Conservation (phyloP, 257 asterid genomes). For the Rhazya stricta region DNA sequence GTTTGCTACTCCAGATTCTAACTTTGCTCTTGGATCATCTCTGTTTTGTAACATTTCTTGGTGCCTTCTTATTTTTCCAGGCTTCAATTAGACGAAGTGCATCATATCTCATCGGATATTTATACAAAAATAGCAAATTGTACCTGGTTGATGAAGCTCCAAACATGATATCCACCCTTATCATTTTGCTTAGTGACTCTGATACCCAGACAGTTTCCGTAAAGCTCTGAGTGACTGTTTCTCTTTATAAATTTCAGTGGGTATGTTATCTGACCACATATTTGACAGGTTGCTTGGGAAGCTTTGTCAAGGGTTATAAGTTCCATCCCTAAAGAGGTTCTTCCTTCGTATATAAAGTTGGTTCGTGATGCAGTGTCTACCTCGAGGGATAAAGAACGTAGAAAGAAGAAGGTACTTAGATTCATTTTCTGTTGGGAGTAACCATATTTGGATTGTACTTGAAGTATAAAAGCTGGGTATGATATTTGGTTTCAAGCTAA, state of each 20-base stretch:
- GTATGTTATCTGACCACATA: constrained; percentile 16
- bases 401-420: constrained; percentile 61
- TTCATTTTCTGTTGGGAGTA: not conserved
- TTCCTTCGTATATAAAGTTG: constrained; percentile 82
- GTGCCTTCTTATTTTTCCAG: constrained; percentile 40
- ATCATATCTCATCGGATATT: constrained; percentile 78
- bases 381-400: constrained; percentile 88
- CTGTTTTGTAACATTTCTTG: constrained; percentile 16
- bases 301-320: constrained; percentile 78
- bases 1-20: constrained; percentile 7
- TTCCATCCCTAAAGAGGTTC: constrained; percentile 87
- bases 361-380: constrained; percentile 99
- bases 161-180: constrained; percentile 78
- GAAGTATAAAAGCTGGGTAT: not conserved
- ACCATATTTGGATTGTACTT: not conserved
- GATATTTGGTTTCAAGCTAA: constrained; percentile 6
- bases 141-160: constrained; percentile 96
- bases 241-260: constrained; percentile 12
- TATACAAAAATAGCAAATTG: constrained; percentile 85
- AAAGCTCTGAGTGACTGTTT: constrained; percentile 21
- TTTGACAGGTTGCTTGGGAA: constrained; percentile 86
- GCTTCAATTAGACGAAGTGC: constrained; percentile 73
- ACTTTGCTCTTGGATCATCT: not conserved
- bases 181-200: constrained; percentile 75
- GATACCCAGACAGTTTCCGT: constrained; percentile 81